A percentile compares a stretch with the other conserved stretches of the same genome.
Conservation (phyloP, 2,329 filamentous ascomycete genomes). For the Alternaria infectoria region DNA sequence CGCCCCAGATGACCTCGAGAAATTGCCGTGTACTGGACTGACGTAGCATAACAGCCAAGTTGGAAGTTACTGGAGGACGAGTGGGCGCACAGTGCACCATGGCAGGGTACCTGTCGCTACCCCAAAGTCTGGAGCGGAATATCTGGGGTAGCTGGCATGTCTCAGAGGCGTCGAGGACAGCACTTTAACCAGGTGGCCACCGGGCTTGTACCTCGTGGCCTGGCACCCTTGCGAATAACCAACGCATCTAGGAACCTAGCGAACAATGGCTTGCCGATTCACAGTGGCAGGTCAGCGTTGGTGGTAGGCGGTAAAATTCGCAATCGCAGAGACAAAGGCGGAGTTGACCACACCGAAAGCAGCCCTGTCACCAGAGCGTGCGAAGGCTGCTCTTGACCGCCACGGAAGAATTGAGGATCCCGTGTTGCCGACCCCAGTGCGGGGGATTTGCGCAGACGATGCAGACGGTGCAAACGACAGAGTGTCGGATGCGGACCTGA, state of each 20-base stretch:
- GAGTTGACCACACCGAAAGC: conserved; percentile 29
- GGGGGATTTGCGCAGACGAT: conserved; percentile 1
- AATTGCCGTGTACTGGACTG: conserved; percentile 34
- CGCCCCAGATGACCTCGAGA: conserved; percentile 45
- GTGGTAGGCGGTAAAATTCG: conserved; percentile 21
- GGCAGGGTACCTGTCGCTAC: conserved; percentile 26
- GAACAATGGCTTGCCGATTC: conserved; percentile 32
- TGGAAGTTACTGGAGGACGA: conserved; percentile 18
- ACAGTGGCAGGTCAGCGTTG: conserved; percentile 14
- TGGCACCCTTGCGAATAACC: conserved; percentile 20
- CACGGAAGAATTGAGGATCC: conserved; percentile 37
- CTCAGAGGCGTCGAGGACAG: conserved; percentile 16
- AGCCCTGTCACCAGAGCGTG: conserved; percentile 36
- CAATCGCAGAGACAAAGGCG: conserved; percentile 21
- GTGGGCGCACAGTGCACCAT: conserved; percentile 20
- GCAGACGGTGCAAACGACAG: neutral
- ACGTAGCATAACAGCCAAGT: conserved; percentile 33
- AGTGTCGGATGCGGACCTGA: neutral
- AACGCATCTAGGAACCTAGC: conserved; percentile 30
- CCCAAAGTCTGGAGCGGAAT: conserved; percentile 20
- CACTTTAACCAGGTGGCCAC: conserved; percentile 17
- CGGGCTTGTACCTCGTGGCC: conserved; percentile 31
- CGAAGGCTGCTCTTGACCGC: conserved; percentile 30
- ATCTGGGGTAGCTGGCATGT: conserved; percentile 28
- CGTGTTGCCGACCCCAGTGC: conserved; percentile 24